phyloP scores from a whole-genome alignment of 768 basidiomycete species.

The Xanthoconium purpureum region DNA sequence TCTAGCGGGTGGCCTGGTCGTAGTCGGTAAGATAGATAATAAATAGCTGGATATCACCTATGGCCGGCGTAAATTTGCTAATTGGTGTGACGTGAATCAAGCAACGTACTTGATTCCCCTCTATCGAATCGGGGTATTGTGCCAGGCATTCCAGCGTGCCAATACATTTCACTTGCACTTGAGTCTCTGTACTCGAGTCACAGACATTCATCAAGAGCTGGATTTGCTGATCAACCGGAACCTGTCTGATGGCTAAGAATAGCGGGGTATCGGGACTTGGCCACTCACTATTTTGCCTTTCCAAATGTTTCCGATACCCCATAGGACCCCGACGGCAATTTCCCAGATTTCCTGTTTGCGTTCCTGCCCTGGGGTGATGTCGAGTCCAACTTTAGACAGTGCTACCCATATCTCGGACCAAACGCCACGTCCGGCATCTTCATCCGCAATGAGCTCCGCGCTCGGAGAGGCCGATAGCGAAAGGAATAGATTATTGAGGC shows the following conservation, averaged over 20 bases:
- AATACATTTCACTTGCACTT: conserved; percentile 70
- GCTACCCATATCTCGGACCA: conserved; percentile 70
- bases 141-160: conserved; percentile 86
- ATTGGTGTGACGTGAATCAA: conserved; percentile 5
- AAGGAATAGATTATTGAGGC: conserved; percentile 85
- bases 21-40: conserved; percentile 56
- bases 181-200: conserved; percentile 50
- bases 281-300: conserved; percentile 58
- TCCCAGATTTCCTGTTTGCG: conserved; percentile 74
- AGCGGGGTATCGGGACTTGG: background rate
- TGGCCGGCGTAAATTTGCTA: background rate
- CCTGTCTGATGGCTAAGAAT: conserved; percentile 33
- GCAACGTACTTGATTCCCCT: conserved; percentile 47
- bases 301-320: conserved; percentile 83
- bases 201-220: conserved; percentile 65
- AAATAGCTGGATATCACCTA: conserved; percentile 66
- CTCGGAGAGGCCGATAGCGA: conserved; percentile 56
- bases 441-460: conserved; percentile 41
- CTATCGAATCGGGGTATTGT: conserved; percentile 58
- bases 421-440: conserved; percentile 47
- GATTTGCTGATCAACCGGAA: conserved; percentile 58
- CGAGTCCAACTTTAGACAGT: conserved; percentile 55
- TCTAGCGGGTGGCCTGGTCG: conserved; percentile 36
- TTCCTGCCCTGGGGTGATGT: conserved; percentile 62
- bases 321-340: conserved; percentile 75